phyloP scores from a whole-genome alignment of 352 stramenopile genomes.

The Phytophthora rubi region DNA sequence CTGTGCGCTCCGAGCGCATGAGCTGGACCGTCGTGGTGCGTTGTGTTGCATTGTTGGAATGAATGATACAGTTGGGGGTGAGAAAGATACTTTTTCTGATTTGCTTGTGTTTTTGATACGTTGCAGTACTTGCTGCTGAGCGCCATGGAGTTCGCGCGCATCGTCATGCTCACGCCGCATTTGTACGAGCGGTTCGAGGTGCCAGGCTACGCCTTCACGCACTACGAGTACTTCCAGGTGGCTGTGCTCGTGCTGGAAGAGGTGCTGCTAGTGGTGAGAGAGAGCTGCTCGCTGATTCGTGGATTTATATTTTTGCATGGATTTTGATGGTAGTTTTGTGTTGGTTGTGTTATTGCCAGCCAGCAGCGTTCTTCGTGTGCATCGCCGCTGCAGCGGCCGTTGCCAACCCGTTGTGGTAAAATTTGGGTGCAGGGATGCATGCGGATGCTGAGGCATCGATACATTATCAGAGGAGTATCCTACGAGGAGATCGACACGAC shows the following conservation, averaged over 20 bases:
- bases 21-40: conserved; percentile 82
- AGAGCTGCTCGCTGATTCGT: neutral
- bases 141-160: conserved; percentile 73
- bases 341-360: conserved; percentile 34
- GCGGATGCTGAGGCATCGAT: neutral
- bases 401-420: conserved; percentile 71
- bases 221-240: conserved; percentile 84
- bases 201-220: conserved; percentile 60
- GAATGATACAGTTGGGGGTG: conserved; percentile 7
- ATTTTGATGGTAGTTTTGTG: conserved; percentile 5
- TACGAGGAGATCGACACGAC: conserved; percentile 8
- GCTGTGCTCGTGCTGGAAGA: conserved; percentile 65
- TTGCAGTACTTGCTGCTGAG: conserved; percentile 72
- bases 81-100: conserved; percentile 18
- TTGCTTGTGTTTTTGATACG: conserved; percentile 18
- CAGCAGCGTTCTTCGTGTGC: conserved; percentile 69
- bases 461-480: conserved; percentile 31
- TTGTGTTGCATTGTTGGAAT: neutral
- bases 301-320: neutral
- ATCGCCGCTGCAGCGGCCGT: conserved; percentile 64
- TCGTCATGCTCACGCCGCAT: conserved; percentile 69
- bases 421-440: conserved; percentile 6
- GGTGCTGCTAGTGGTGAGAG: conserved; percentile 69
- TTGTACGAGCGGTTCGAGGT: conserved; percentile 67
- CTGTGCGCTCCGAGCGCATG: conserved; percentile 78